phyloP scores from a whole-genome alignment of 73 alveolate species.

The Tetrahymena elliotti region DNA sequence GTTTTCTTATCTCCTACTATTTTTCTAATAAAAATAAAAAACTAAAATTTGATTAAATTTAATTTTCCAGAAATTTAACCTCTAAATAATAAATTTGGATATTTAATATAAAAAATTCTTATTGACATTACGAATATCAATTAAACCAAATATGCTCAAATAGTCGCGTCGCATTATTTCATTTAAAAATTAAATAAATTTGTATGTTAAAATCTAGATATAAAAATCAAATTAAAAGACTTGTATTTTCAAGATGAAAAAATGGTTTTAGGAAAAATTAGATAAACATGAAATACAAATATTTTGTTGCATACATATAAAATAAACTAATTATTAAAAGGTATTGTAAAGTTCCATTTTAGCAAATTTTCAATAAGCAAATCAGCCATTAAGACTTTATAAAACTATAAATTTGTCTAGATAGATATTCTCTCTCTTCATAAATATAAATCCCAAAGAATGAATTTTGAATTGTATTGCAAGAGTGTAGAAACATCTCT shows the following conservation, averaged over 20 bases:
- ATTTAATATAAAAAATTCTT: background rate
- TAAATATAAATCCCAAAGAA: background rate
- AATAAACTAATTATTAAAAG: background rate
- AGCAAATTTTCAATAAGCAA: background rate
- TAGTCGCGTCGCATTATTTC: background rate
- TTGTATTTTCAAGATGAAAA: background rate
- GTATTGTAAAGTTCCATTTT: background rate
- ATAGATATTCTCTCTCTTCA: background rate
- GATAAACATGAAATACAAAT: background rate
- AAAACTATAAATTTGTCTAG: background rate
- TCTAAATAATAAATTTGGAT: background rate
- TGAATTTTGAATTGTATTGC: background rate
- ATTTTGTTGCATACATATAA: background rate
- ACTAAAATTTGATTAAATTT: background rate
- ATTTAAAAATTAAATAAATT: background rate
- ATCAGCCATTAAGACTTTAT: background rate
- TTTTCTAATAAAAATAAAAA: background rate
- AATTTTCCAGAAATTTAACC: background rate
- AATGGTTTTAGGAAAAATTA: background rate
- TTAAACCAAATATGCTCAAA: background rate
- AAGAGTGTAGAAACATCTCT: background rate
- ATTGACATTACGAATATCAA: background rate
- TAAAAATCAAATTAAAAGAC: background rate
- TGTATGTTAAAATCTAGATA: background rate
- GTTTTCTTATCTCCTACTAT: background rate